Evolutionary conservation across 495 filamentous ascomycete genomes (phyloP), one percentile per base, ranked within the genome.

Genomic region (Aspergillus cristatus): DNA sequence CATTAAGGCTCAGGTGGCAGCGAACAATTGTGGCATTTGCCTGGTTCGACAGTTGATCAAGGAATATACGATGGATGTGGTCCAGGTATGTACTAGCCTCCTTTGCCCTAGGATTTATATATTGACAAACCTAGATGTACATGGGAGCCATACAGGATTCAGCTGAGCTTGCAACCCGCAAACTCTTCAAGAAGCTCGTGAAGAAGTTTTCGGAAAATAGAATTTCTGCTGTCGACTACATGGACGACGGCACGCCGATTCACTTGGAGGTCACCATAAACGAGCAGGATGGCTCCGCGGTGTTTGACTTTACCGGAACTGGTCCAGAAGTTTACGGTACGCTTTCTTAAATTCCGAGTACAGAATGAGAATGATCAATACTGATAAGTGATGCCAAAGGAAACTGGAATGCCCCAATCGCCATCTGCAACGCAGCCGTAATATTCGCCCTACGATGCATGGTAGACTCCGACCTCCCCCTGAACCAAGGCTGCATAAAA

Each of bases 231-330:
- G 68, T 81, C 3, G 91, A 98, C 53, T 86, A 82, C 60, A 97
- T 98, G 91, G 91, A 98, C 56, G 91, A 98, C 56, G 91, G 91
- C 25, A 86, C 79, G 15, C 90, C 90, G 0, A 96, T 98, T 53
- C 69, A 72, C 28, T 72, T 98, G 13, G 83, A 81, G 34, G 73
- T 98, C 32, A 83, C 79, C 18, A 96, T 98, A 55, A 79, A 94
- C 61, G 74, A 74, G 0, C 72, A 79, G 7, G 79, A 84, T 39
- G 91, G 91, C 16, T 87, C 93, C 48, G 91, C 90, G 0, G 67
- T 84, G 3, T 96, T 96, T 60, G 86, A 97, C 60, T 97, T 97
- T 54, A 70, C 54, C 2, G 63, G 63, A 32, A 96, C 89, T 1
- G 89, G 90, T 0, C 82, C 84, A 7, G 81, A 96, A 60, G 84